A percentile compares a stretch with the other conserved stretches of the same genome.
phyloP scores from a whole-genome alignment of 306 rosid genomes.

The Vigna radiata region DNA sequence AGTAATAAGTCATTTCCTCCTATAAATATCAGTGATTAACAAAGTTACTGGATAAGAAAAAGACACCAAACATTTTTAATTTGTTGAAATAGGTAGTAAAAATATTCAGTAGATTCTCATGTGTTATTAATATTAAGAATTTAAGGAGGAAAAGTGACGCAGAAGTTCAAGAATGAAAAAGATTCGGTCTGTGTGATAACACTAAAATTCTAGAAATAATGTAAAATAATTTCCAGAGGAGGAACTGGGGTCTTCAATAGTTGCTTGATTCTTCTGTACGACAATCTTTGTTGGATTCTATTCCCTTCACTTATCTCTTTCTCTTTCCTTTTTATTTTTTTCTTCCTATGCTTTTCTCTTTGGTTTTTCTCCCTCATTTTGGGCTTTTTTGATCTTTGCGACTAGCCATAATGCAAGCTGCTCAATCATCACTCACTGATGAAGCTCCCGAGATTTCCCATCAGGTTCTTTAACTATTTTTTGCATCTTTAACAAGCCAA shows the following conservation, averaged over 20 bases:
- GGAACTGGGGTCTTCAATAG: constrained; percentile 9
- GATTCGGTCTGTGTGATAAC: not conserved
- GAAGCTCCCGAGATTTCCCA: constrained; percentile 42
- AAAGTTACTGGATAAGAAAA: too few relatives aligned
- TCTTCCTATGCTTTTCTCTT: not conserved
- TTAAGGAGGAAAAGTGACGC: too few relatives aligned
- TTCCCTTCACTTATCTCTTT: not conserved
- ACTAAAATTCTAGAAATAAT: not conserved
- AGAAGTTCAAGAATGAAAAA: not conserved
- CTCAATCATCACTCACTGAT: constrained; percentile 45
- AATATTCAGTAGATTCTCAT: too few relatives aligned
- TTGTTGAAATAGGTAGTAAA: too few relatives aligned
- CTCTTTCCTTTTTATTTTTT: not conserved
- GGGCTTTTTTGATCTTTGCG: constrained; percentile 17
- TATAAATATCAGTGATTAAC: too few relatives aligned
- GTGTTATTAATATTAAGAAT: too few relatives aligned
- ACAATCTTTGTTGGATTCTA: constrained; percentile 37
- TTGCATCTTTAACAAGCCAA: constrained; percentile 3
- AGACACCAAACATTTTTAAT: too few relatives aligned
- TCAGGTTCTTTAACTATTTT: constrained; percentile 41
- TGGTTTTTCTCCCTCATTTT: constrained; percentile 21
- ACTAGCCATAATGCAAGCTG: constrained; percentile 62
- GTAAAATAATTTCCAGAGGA: not conserved
- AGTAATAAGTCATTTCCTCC: too few relatives aligned
- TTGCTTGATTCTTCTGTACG: not conserved